Conservation (phyloP, 2,329 filamentous ascomycete genomes). For the Apiospora arundinis region DNA sequence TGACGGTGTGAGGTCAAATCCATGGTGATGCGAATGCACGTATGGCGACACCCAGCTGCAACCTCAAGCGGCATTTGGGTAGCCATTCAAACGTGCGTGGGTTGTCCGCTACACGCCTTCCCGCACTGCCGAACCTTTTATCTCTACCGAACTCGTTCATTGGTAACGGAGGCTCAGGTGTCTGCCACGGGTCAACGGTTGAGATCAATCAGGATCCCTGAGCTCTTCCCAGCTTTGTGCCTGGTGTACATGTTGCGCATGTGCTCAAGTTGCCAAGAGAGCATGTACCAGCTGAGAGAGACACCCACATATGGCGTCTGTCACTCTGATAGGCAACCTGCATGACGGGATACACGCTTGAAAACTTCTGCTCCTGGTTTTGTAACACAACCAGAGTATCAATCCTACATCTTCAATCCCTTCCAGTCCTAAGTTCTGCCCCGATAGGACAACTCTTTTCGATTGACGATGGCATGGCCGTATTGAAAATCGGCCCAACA, state of each 20-base stretch:
- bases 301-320: constrained; percentile 26
- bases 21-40: neutral
- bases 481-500: too few relatives aligned
- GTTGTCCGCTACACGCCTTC: neutral
- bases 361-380: constrained; percentile 23
- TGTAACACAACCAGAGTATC: constrained; percentile 20
- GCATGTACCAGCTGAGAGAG: neutral
- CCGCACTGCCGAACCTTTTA: neutral
- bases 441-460: neutral
- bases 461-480: neutral
- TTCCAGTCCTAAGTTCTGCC: neutral
- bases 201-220: neutral
- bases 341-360: constrained; percentile 32
- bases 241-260: neutral
- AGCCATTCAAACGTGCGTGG: neutral
- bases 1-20: neutral
- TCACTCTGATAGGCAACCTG: constrained; percentile 29
- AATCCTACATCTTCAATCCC: neutral
- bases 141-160: neutral
- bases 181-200: neutral
- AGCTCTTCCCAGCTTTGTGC: neutral
- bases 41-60: neutral
- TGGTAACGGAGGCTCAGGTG: neutral
- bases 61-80: neutral
- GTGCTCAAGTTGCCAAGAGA: constrained; percentile 8